Evolutionary conservation across 2,329 filamentous ascomycete genomes (phyloP).

Genomic region (Escovopsis weberi): DNA sequence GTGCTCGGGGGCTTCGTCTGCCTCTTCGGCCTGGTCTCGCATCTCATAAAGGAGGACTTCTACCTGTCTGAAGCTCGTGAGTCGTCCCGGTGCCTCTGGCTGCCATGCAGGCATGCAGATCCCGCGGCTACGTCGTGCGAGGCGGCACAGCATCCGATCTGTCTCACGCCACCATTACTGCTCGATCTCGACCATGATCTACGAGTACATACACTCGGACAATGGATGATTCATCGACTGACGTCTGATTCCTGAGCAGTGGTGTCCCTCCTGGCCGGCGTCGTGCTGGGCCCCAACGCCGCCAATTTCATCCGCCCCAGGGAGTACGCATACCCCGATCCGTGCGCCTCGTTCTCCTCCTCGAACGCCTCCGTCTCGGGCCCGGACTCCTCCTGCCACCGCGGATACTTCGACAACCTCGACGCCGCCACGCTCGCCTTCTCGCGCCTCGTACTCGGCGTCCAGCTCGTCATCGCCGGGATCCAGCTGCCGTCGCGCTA

Average conservation of each 20-base stretch:
- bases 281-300: constrained; percentile 64
- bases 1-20: constrained; percentile 78
- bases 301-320: constrained; percentile 58
- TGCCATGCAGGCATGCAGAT: not conserved
- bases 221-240: too few relatives aligned
- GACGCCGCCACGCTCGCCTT: constrained; percentile 70
- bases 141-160: not conserved
- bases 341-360: constrained; percentile 41
- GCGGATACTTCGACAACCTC: constrained; percentile 36
- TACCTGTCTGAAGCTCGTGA: constrained; percentile 81
- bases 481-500: constrained; percentile 80
- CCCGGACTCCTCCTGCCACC: constrained; percentile 7
- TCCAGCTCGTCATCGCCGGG: constrained; percentile 79
- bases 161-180: not conserved
- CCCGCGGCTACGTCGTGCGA: too few relatives aligned
- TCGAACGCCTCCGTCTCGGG: constrained; percentile 56
- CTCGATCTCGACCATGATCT: not conserved
- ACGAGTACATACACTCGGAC: not conserved
- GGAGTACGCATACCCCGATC: too few relatives aligned
- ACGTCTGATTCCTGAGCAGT: constrained; percentile 32
- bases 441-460: constrained; percentile 71
- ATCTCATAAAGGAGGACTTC: constrained; percentile 75
- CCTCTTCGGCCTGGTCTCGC: constrained; percentile 81
- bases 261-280: constrained; percentile 67
- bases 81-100: constrained; percentile 14